Evolutionary conservation across 352 stramenopile genomes (phyloP), one percentile per base, ranked within the genome.

Genomic region (Phytophthora quininea): DNA sequence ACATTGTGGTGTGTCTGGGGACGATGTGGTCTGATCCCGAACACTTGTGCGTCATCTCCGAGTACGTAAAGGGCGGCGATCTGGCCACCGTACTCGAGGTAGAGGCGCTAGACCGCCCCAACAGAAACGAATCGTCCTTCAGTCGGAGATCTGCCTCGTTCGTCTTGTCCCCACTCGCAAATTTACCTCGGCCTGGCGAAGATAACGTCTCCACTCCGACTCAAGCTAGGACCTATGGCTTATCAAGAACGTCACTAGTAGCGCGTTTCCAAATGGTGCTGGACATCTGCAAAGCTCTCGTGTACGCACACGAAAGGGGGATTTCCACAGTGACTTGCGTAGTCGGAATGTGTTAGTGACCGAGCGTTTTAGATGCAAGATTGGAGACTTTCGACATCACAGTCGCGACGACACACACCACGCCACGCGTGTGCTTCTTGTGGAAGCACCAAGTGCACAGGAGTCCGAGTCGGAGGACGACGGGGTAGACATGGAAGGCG

Each of bases 301-400:
- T 68, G 9, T 89, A 90, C 46, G 60, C 80, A 11, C 86, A 93
- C 56, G 74, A 79, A 30, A 69, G 64, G 46, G 69, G 74, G 63
- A 90, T 32, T 80, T 74, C 8, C 86, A 93, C 30, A 76, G 74
- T 38, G 86, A 93, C 38, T 31, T 93, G 29, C 84, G 84, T 2
- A 90, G 77, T 70, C 78, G 84, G 38, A 92, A 92, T 60, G 79
- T 93, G 30, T 71, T 93, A 27, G 64, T 92, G 43, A 85, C 76
- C 1, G 76, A 84, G 27, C 29, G 72, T 15, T 82, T 88, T 53
- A 59, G 59, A 15, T 86, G 78, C 69, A 93, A 92, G 56, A 49
- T 93, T 52, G 83, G 73, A 19, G 83, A 91, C 40, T 77, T 85
- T 33, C 71, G 79, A 3, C 80, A 78, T 14, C 50, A 85, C 47